Evolutionary conservation across 129 eudicot species (phyloP).

Genomic region (Tanacetum coccineum): DNA sequence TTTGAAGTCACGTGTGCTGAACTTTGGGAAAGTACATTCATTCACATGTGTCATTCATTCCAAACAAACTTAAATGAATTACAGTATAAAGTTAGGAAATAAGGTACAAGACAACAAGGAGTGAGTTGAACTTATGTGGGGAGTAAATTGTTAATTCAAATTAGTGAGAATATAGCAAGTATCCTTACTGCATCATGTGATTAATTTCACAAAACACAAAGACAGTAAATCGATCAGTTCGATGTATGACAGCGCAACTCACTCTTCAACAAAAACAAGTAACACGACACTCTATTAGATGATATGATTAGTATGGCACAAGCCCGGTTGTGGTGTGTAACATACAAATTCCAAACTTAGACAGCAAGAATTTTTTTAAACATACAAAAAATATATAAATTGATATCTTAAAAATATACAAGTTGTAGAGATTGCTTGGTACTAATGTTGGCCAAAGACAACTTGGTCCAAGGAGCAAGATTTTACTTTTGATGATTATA

Average conservation of each 20-base stretch:
- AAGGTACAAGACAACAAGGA: constrained; percentile 17
- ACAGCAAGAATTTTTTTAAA: no score
- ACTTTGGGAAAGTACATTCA: constrained; percentile 57
- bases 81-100: constrained; percentile 33
- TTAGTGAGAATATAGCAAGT: not conserved
- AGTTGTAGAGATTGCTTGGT: no score
- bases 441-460: not conserved
- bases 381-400: no score
- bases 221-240: constrained; percentile 2
- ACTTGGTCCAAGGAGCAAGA: constrained; percentile 24
- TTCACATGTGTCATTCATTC: constrained; percentile 54
- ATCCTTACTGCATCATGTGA: not conserved
- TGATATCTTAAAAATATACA: no score
- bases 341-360: no score
- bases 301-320: no score
- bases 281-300: no score
- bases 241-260: not conserved
- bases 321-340: no score
- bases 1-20: constrained; percentile 52
- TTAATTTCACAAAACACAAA: not conserved
- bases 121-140: constrained; percentile 19
- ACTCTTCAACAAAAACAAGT: no score
- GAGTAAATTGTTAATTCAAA: constrained; percentile 3
- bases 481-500: constrained; percentile 25
- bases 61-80: constrained; percentile 30